Evolutionary conservation across 192 early-diverging fungal species (phyloP).

Genomic region (Ambispora gerdemannii): DNA sequence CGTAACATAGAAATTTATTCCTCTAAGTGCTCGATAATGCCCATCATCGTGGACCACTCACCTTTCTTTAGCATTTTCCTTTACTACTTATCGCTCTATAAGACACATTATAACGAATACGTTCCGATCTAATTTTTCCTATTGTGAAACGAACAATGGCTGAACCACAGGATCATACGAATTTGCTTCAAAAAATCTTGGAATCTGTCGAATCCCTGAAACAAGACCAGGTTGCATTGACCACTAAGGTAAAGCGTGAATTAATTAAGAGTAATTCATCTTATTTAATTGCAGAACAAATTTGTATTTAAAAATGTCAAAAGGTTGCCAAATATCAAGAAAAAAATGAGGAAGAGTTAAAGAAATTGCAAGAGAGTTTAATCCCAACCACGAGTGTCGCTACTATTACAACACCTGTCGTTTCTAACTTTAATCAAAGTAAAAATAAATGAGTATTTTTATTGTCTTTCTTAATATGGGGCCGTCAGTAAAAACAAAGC

Average conservation of each 20-base stretch:
- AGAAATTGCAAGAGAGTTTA: slow-evolving; percentile 25
- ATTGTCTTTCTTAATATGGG: not conserved
- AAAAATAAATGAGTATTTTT: not conserved
- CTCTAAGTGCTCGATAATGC: too few relatives aligned
- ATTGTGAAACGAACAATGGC: too few relatives aligned
- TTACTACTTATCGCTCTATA: too few relatives aligned
- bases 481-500: not conserved
- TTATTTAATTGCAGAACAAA: not conserved
- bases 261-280: not conserved
- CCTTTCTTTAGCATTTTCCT: too few relatives aligned
- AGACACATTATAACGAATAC: too few relatives aligned
- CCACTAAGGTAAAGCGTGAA: slow-evolving; percentile 28
- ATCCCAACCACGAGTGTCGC: slow-evolving; percentile 10
- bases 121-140: too few relatives aligned
- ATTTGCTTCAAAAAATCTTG: slow-evolving; percentile 30
- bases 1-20: too few relatives aligned
- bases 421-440: not conserved
- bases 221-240: slow-evolving; percentile 29
- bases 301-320: not conserved
- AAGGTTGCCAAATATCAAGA: slow-evolving; percentile 28
- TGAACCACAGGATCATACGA: not conserved
- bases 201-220: slow-evolving; percentile 32
- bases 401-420: slow-evolving; percentile 14
- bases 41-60: too few relatives aligned
- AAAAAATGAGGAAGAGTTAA: slow-evolving; percentile 28